These are phyloP conservation scores for Globisporangium echinulatum DNA, from an alignment of 352 stramenopile species.

Conservation along the genomic window DNA sequence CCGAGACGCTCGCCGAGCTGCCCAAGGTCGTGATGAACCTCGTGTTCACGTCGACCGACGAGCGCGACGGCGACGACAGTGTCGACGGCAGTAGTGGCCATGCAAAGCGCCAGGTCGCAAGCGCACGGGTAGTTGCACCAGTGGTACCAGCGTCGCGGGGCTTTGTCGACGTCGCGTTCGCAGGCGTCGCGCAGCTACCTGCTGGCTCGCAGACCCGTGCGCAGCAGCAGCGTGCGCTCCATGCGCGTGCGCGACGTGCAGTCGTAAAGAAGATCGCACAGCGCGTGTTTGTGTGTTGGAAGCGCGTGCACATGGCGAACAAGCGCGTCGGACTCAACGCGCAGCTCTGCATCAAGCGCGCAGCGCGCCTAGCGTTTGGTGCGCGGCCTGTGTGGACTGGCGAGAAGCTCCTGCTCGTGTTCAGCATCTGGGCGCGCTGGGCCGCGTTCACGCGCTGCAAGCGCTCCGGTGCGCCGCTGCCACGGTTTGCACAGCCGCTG, in stretches of 20 bases:
- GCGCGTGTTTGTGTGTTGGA: slow-evolving; percentile 58
- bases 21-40: slow-evolving; percentile 64
- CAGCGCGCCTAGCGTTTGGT: slow-evolving; percentile 51
- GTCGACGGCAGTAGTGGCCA: background rate
- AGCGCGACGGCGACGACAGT: background rate
- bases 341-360: slow-evolving; percentile 68
- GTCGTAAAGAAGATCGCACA: slow-evolving; percentile 67
- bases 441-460: slow-evolving; percentile 49
- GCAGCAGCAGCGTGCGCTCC: slow-evolving; percentile 28
- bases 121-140: background rate
- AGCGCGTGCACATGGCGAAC: slow-evolving; percentile 34
- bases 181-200: slow-evolving; percentile 25
- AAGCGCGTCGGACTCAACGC: slow-evolving; percentile 53
- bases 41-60: slow-evolving; percentile 44
- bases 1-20: slow-evolving; percentile 38
- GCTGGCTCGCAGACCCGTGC: slow-evolving; percentile 16
- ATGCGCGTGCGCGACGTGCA: slow-evolving; percentile 35
- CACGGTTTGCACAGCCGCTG: slow-evolving; percentile 32
- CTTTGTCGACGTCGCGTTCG: slow-evolving; percentile 56
- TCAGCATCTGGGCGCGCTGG: slow-evolving; percentile 65
- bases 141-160: background rate
- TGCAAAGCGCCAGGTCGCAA: too few relatives aligned
- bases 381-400: slow-evolving; percentile 43
- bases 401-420: slow-evolving; percentile 56
- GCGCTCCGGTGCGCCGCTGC: slow-evolving; percentile 36